Evolutionary conservation across 352 stramenopile genomes (phyloP), one percentile per base, ranked within the genome.

Genomic region (Phytophthora pisi): DNA sequence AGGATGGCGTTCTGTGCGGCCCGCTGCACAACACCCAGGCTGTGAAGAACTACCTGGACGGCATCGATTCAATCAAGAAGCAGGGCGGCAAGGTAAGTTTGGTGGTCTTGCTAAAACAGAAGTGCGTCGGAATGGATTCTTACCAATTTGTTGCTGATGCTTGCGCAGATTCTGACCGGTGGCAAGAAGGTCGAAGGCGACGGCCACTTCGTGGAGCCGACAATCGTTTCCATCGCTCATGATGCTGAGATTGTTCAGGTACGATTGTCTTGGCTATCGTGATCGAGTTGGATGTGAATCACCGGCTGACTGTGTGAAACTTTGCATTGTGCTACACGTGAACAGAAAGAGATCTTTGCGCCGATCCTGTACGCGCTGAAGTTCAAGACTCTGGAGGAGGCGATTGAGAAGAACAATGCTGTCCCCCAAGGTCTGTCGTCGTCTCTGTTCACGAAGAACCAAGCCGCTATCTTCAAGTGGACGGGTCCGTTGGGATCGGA

Each of bases 381-480:
- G 78, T 95, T 97, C 59, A 89, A 91, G 70, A 84, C 75, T 23
- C 76, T 98, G 10, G 92, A 98, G 18, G 92, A 98, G 65, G 92
- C 85, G 20, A 98, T 98, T 46, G 86, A 90, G 55, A 85, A 92
- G 55, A 97, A 98, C 82, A 98, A 98, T 56, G 81, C 79, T 49
- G 93, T 98, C n/a, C 86, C 88, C 2, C 93, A 98, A 77, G 93
- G 93, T 16, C 64, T 98, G n/a, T 97, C 87, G 24, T 96, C 86
- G 43, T 93, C 93, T 26, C 61, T 98, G 28, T 98, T 98, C 70
- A 98, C 92, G 45, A 94, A 90, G 66, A 95, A 96, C 68, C 89
- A 97, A 70, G 78, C 85, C 26, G 88, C 93, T n/a, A 90, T 97
- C 54, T 97, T 97, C 70, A 92, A 97, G 77, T 98, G 92, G 92